Evolutionary conservation across 768 basidiomycete species (phyloP).

Genomic region (Mycena indigotica): DNA sequence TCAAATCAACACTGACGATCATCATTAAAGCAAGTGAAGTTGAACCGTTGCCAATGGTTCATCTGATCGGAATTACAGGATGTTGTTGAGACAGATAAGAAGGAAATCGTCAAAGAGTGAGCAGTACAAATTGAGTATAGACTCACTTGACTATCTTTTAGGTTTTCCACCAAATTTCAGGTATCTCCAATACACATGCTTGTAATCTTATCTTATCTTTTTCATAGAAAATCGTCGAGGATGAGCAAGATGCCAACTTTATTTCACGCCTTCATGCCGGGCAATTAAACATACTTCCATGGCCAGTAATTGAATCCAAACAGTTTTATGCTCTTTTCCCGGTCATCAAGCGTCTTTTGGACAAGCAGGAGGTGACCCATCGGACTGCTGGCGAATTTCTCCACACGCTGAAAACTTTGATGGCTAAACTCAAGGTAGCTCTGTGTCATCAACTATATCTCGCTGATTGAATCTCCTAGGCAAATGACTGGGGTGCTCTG

Average conservation of each 20-base stretch:
- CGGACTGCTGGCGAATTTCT: slow-evolving; percentile 55
- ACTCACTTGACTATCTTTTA: slow-evolving; percentile 22
- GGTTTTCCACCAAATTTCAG: slow-evolving; percentile 57
- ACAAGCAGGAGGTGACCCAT: slow-evolving; percentile 53
- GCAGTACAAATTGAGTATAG: slow-evolving; percentile 18
- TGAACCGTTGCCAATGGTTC: too few relatives aligned
- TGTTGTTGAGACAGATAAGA: slow-evolving; percentile 62
- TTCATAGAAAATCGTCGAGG: slow-evolving; percentile 56
- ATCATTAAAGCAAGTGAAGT: slow-evolving; percentile 62
- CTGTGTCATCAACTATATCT: not conserved
- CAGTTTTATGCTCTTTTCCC: slow-evolving; percentile 62
- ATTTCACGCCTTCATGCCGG: slow-evolving; percentile 62
- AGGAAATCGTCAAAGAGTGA: slow-evolving; percentile 60
- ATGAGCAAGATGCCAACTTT: slow-evolving; percentile 64
- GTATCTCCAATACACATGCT: slow-evolving; percentile 21
- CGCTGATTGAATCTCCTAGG: slow-evolving; percentile 32
- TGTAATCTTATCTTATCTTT: not conserved
- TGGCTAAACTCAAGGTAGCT: slow-evolving; percentile 66
- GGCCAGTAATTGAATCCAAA: slow-evolving; percentile 67
- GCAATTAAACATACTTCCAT: slow-evolving; percentile 58
- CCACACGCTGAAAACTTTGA: slow-evolving; percentile 59
- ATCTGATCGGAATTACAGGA: too few relatives aligned
- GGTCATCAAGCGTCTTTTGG: slow-evolving; percentile 46
- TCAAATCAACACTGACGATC: slow-evolving; percentile 60
- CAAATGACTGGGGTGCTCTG: slow-evolving; percentile 66